These are phyloP conservation scores for Castanea sativa DNA, from an alignment of 306 rosid species.

Conservation along the genomic window DNA sequence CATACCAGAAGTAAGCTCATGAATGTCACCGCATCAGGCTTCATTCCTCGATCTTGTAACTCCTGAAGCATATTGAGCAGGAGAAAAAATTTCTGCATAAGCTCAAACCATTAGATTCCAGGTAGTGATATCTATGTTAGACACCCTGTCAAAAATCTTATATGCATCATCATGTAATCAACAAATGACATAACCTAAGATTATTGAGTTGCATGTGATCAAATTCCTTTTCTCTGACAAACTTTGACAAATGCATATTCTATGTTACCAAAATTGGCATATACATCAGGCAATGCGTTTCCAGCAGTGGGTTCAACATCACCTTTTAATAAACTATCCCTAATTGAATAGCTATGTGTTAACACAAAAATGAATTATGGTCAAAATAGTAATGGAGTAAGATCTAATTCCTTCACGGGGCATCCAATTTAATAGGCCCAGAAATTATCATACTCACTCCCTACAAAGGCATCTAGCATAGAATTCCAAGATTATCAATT, in stretches of 20 bases:
- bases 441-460: slow-evolving; percentile 41
- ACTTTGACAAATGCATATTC: slow-evolving; percentile 58
- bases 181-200: slow-evolving; percentile 60
- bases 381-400: slow-evolving; percentile 59
- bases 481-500: slow-evolving; percentile 92
- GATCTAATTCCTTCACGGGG: slow-evolving; percentile 48
- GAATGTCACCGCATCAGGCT: slow-evolving; percentile 67
- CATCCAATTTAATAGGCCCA: slow-evolving; percentile 55
- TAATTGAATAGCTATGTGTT: slow-evolving; percentile 62
- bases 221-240: slow-evolving; percentile 53
- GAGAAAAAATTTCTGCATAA: slow-evolving; percentile 68
- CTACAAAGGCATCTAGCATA: slow-evolving; percentile 64
- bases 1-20: slow-evolving; percentile 80
- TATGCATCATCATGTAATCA: slow-evolving; percentile 59
- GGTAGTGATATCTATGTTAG: slow-evolving; percentile 75
- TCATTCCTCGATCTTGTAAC: slow-evolving; percentile 70
- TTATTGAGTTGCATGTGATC: slow-evolving; percentile 69
- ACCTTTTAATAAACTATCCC: slow-evolving; percentile 42
- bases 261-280: slow-evolving; percentile 71
- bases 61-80: slow-evolving; percentile 41
- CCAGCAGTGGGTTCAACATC: slow-evolving; percentile 52
- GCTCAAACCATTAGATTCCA: slow-evolving; percentile 87
- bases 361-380: slow-evolving; percentile 53
- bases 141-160: slow-evolving; percentile 47
- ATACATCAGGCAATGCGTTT: slow-evolving; percentile 86